Percentiles rank a stretch among this genome's conserved stretches.
Evolutionary conservation across 352 stramenopile species (phyloP).

Genomic region (Globisporangium iwayamae): DNA sequence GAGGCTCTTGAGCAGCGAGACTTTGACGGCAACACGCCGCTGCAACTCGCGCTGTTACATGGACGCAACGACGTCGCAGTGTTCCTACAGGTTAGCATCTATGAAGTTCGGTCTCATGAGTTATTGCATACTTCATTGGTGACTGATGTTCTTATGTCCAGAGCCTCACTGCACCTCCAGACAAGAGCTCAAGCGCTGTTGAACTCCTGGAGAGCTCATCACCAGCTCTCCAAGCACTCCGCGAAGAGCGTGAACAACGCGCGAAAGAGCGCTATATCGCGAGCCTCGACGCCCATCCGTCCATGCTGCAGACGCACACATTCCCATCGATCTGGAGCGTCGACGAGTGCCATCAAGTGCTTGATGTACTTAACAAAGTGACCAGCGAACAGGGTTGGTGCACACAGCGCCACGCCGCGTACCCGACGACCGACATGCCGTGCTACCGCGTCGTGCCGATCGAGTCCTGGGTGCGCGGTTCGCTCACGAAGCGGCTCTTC

Average conservation of each 20-base stretch:
- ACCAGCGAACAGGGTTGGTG: slow-evolving; percentile 56
- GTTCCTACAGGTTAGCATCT: slow-evolving; percentile 30
- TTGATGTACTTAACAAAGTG: slow-evolving; percentile 33
- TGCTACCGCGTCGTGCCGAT: slow-evolving; percentile 63
- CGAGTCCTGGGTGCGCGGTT: slow-evolving; percentile 61
- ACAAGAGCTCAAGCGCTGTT: background rate
- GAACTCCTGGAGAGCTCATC: background rate
- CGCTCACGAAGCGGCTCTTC: slow-evolving; percentile 50
- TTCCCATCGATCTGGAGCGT: slow-evolving; percentile 50
- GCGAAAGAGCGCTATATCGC: slow-evolving; percentile 47
- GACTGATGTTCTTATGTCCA: background rate
- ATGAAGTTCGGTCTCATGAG: too few species aligned
- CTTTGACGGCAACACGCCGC: slow-evolving; percentile 60
- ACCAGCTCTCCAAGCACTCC: slow-evolving; percentile 19
- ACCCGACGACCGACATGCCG: slow-evolving; percentile 84
- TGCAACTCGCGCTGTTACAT: slow-evolving; percentile 49
- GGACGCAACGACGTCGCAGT: slow-evolving; percentile 28
- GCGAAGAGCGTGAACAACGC: slow-evolving; percentile 31
- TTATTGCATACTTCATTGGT: background rate
- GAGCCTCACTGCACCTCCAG: background rate
- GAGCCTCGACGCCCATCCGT: slow-evolving; percentile 41
- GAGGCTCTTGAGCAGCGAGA: slow-evolving; percentile 23
- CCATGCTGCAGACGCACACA: slow-evolving; percentile 37
- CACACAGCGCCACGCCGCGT: slow-evolving; percentile 72
- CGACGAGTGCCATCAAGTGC: slow-evolving; percentile 45